A percentile compares a stretch with the other conserved stretches of the same genome.
Evolutionary conservation across 1,284 basidiomycete species (phyloP).

Genomic region (Cutaneotrichosporon arboriforme): DNA sequence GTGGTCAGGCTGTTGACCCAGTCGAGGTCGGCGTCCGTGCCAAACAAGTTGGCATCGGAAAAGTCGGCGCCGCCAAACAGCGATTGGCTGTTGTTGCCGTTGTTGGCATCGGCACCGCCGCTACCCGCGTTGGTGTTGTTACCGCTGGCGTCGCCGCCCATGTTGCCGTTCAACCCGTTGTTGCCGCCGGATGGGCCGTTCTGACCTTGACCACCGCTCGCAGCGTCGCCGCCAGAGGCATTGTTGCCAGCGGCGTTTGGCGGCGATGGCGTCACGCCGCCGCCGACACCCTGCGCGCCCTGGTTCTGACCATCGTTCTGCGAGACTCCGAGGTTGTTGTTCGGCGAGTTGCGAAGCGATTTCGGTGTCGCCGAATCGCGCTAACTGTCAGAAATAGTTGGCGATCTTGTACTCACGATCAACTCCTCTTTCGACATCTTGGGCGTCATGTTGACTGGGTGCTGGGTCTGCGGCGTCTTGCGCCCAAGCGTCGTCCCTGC

Average conservation of each 20-base stretch:
- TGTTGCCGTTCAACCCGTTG: slow-evolving; percentile 4
- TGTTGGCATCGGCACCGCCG: not conserved
- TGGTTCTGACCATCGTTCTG: slow-evolving; percentile 11
- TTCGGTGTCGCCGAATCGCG: slow-evolving; percentile 37
- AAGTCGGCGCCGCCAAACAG: slow-evolving; percentile 8
- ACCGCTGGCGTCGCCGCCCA: not conserved
- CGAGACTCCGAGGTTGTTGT: slow-evolving; percentile 12
- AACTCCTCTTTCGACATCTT: slow-evolving; percentile 26
- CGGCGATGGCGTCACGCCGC: slow-evolving; percentile 27
- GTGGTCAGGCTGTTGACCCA: slow-evolving; percentile 20
- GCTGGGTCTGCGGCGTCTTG: slow-evolving; percentile 28
- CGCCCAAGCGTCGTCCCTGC: slow-evolving; percentile 20
- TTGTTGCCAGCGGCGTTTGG: slow-evolving; percentile 12
- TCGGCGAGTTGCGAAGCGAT: slow-evolving; percentile 40
- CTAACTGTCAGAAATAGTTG: slow-evolving; percentile 9
- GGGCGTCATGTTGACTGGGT: slow-evolving; percentile 14
- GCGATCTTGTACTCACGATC: slow-evolving; percentile 18
- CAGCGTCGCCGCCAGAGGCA: slow-evolving; percentile 6
- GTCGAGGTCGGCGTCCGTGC: slow-evolving; percentile 13
- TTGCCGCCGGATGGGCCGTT: slow-evolving; percentile 2
- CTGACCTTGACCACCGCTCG: slow-evolving; percentile 1
- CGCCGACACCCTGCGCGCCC: slow-evolving; percentile 4
- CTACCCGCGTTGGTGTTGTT: not conserved
- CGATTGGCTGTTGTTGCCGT: not conserved
- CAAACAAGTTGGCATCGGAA: slow-evolving; percentile 1